Evolutionary conservation across 2,329 filamentous ascomycete genomes (phyloP).

Genomic region (Cercospora sesami): DNA sequence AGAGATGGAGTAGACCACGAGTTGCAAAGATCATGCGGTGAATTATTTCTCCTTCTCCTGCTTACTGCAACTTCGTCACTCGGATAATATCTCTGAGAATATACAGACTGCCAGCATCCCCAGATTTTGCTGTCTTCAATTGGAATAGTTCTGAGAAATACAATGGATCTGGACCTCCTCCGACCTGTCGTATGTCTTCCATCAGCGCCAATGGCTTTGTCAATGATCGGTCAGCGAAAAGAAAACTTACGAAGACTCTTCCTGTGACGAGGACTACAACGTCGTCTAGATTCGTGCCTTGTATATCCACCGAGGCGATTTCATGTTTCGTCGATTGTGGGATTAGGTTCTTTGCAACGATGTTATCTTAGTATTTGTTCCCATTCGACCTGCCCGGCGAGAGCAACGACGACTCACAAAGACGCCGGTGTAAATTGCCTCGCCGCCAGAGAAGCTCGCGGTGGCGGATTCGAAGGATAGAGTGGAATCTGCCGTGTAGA

Average conservation of each 20-base stretch:
- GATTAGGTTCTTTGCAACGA: not conserved
- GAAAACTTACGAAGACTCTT: not conserved
- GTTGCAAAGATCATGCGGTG: not conserved
- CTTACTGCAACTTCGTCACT: constrained; percentile 6
- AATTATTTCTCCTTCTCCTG: not conserved
- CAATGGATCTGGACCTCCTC: not conserved
- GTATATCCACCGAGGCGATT: constrained; percentile 4
- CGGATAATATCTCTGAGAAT: constrained; percentile 5
- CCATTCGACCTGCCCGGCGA: too few species aligned
- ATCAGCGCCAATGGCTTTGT: not conserved
- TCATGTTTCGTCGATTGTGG: constrained; percentile 1
- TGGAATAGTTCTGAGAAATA: constrained; percentile 10
- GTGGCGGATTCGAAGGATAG: not conserved
- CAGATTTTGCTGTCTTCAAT: not conserved
- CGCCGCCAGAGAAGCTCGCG: not conserved
- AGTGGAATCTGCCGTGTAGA: not conserved
- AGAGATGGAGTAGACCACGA: not conserved
- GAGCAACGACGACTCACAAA: not conserved
- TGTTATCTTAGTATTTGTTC: not conserved
- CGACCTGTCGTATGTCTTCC: not conserved
- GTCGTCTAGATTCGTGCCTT: not conserved
- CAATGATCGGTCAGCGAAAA: not conserved
- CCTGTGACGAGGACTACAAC: constrained; percentile 5
- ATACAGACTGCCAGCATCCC: not conserved
- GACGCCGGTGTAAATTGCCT: constrained; percentile 1